Percentiles rank a stretch among this genome's conserved stretches.
Evolutionary conservation across 768 basidiomycete genomes (phyloP).

Genomic region (Tylopilus plumbeoviolaceoides): DNA sequence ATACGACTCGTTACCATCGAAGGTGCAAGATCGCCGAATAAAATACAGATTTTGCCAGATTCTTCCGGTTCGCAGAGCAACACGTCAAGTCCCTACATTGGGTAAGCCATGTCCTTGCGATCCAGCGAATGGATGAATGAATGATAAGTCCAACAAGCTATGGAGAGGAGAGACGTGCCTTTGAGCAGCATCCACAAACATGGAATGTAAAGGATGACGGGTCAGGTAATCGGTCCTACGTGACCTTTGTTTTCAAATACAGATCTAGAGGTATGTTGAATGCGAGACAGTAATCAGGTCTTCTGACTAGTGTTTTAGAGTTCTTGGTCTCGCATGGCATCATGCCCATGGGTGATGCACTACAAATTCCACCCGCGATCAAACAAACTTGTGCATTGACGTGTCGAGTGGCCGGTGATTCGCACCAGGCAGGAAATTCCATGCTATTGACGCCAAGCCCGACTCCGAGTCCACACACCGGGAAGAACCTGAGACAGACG

Average conservation of each 20-base stretch:
- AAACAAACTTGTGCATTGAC: constrained; percentile 20
- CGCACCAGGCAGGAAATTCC: neutral
- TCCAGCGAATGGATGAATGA: neutral
- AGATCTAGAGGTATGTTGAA: constrained; percentile 44
- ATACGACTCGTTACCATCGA: constrained; percentile 36
- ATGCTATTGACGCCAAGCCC: constrained; percentile 1
- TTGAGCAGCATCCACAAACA: constrained; percentile 44
- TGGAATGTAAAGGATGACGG: constrained; percentile 51
- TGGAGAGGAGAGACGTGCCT: constrained; percentile 39
- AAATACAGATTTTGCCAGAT: constrained; percentile 37
- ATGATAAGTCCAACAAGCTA: constrained; percentile 37
- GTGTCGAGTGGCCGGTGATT: constrained; percentile 32
- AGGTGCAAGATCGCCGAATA: constrained; percentile 39
- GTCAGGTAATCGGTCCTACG: constrained; percentile 40
- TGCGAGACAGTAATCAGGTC: neutral
- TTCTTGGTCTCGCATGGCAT: constrained; percentile 53
- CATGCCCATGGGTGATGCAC: constrained; percentile 30
- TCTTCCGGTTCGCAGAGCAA: constrained; percentile 33
- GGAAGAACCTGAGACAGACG: neutral
- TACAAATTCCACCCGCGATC: constrained; percentile 7
- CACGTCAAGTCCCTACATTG: constrained; percentile 42
- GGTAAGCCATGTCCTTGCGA: constrained; percentile 32
- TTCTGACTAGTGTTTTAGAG: constrained; percentile 30
- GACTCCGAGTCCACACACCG: neutral
- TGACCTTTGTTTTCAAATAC: constrained; percentile 68